A percentile compares a stretch with the other conserved stretches of the same genome.
phyloP scores from a whole-genome alignment of 192 early-diverging fungal species.

The Coemansia aciculifera region DNA sequence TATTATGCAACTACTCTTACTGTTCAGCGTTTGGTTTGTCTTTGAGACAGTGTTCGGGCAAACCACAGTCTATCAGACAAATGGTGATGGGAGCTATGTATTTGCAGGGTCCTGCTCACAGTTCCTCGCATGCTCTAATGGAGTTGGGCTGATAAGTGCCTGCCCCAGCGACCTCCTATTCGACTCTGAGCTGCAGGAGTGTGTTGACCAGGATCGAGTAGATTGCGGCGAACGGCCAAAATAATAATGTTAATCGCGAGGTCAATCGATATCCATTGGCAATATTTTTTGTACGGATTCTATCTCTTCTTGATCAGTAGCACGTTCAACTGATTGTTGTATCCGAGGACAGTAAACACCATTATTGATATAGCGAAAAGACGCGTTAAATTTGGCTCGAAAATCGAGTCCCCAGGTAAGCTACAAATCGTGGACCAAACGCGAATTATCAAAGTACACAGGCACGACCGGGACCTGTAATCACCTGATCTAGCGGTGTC shows the following conservation, averaged over 20 bases:
- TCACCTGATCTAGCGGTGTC: too few relatives aligned
- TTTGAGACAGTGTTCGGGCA: not conserved
- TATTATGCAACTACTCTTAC: not conserved
- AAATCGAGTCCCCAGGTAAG: conserved; percentile 11
- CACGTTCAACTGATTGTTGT: too few relatives aligned
- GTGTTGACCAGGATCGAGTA: conserved; percentile 27
- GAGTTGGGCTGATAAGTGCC: conserved; percentile 37
- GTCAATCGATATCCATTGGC: too few relatives aligned
- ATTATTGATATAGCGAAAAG: conserved; percentile 32
- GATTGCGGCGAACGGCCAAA: conserved; percentile 28
- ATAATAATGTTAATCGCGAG: too few relatives aligned
- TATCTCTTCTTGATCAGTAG: too few relatives aligned
- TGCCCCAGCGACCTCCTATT: conserved; percentile 44
- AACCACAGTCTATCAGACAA: conserved; percentile 26
- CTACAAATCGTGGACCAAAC: conserved; percentile 42
- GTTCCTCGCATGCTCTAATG: conserved; percentile 44
- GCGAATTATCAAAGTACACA: conserved; percentile 31
- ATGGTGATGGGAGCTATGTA: conserved; percentile 43
- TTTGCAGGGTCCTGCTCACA: conserved; percentile 31
- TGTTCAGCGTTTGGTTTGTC: not conserved
- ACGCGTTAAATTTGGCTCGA: conserved; percentile 19
- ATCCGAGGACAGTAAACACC: too few relatives aligned
- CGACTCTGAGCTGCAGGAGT: conserved; percentile 39
- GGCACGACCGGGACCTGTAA: too few relatives aligned
- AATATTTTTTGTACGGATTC: too few relatives aligned